These are phyloP conservation scores for Cordyceps cicadae DNA, from an alignment of 2,329 filamentous ascomycete genomes.

Conservation along the genomic window DNA sequence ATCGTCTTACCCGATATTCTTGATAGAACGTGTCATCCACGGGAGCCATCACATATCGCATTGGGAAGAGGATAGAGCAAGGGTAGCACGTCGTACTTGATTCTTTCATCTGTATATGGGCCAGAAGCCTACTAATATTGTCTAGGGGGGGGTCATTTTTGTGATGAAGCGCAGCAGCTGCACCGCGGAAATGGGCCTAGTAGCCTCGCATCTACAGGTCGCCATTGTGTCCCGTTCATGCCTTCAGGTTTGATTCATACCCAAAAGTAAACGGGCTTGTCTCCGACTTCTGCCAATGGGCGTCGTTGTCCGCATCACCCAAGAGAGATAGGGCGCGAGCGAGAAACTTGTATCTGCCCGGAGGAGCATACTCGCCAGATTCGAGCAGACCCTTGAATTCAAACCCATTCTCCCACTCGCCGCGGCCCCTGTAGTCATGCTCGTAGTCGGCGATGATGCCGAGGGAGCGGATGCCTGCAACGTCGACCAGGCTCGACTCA, in stretches of 20 bases:
- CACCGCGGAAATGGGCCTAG: too few species aligned
- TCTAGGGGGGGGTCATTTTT: too few species aligned
- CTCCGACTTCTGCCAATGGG: slow-evolving; percentile 35
- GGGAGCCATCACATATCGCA: too few species aligned
- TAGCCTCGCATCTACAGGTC: too few species aligned
- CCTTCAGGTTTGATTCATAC: background rate
- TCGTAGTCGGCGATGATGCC: slow-evolving; percentile 38
- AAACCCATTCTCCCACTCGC: slow-evolving; percentile 14
- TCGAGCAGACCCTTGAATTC: slow-evolving; percentile 39
- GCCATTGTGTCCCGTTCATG: background rate
- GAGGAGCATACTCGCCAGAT: slow-evolving; percentile 38
- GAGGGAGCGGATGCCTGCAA: slow-evolving; percentile 31
- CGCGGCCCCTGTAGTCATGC: slow-evolving; percentile 22
- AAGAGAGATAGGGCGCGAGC: slow-evolving; percentile 43
- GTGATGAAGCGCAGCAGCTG: too few species aligned
- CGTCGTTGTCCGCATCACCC: slow-evolving; percentile 34
- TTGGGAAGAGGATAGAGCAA: too few species aligned
- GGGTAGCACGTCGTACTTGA: too few species aligned
- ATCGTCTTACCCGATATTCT: too few species aligned
- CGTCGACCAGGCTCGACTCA: slow-evolving; percentile 21
- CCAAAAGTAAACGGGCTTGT: background rate
- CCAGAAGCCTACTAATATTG: too few species aligned
- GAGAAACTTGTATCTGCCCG: slow-evolving; percentile 41
- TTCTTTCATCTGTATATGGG: too few species aligned
- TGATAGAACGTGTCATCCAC: too few species aligned